Conservation (phyloP, 2,329 filamentous ascomycete species). For the Colletotrichum caudatum region DNA sequence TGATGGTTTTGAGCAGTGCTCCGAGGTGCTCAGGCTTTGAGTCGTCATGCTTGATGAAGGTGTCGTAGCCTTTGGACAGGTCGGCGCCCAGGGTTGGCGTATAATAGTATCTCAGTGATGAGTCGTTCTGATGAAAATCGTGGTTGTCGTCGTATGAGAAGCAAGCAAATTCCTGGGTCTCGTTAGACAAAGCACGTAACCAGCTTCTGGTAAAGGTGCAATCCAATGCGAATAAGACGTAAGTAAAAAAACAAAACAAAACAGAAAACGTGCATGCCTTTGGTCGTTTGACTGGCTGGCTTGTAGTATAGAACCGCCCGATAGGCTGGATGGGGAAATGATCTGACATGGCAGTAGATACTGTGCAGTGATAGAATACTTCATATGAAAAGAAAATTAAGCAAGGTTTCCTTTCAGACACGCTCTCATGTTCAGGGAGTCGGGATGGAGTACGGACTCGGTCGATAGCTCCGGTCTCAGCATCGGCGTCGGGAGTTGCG, state of each 20-base stretch:
- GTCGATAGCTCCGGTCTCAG: constrained; percentile 30
- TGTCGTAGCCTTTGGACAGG: constrained; percentile 83
- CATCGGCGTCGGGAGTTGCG: constrained; percentile 31
- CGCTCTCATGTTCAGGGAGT: background rate
- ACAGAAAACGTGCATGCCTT: constrained; percentile 62
- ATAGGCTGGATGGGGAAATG: constrained; percentile 77
- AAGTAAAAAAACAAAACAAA: too few relatives aligned
- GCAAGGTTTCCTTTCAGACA: background rate
- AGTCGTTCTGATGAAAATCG: constrained; percentile 79
- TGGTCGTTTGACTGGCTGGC: constrained; percentile 79
- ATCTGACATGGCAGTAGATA: constrained; percentile 19
- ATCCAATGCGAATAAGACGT: background rate
- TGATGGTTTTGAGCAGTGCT: constrained; percentile 81
- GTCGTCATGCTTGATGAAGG: constrained; percentile 86
- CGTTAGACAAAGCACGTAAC: background rate
- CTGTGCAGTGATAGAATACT: background rate
- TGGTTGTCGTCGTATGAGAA: constrained; percentile 95
- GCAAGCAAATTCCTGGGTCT: constrained; percentile 81
- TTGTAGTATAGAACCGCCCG: constrained; percentile 74
- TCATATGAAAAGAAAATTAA: background rate
- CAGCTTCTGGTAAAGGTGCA: too few relatives aligned
- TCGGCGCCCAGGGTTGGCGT: constrained; percentile 78
- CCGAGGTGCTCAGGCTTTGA: constrained; percentile 88
- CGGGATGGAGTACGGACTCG: constrained; percentile 1
- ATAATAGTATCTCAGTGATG: constrained; percentile 90